Evolutionary conservation across 2,329 filamentous ascomycete species (phyloP).

Genomic region (Purpureocillium lavendulum): DNA sequence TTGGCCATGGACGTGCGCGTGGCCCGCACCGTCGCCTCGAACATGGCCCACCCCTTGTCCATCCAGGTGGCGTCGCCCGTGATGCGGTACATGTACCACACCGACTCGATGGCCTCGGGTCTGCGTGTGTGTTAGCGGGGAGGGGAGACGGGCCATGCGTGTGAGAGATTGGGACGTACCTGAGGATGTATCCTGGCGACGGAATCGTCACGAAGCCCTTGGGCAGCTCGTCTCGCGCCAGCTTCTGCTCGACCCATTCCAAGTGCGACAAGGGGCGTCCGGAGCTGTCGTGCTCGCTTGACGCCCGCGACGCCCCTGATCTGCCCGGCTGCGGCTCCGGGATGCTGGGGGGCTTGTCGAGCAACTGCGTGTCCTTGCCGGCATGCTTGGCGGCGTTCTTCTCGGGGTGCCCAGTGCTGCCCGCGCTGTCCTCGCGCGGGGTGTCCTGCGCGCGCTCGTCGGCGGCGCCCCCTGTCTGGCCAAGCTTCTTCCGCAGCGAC

Average conservation of each 20-base stretch:
- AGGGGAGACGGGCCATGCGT: constrained; percentile 16
- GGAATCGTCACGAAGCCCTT: constrained; percentile 41
- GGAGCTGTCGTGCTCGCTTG: neutral
- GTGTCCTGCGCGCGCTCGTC: neutral
- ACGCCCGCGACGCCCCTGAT: neutral
- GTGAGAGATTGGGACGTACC: constrained; percentile 32
- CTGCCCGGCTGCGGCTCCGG: neutral
- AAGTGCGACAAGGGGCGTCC: constrained; percentile 38
- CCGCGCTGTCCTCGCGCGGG: neutral
- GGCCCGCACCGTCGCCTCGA: constrained; percentile 57
- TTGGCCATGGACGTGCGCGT: constrained; percentile 61
- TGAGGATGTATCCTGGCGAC: constrained; percentile 48
- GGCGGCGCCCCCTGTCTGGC: constrained; percentile 5
- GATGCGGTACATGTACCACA: constrained; percentile 87
- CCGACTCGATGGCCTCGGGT: constrained; percentile 79
- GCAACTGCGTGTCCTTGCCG: no score
- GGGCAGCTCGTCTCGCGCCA: constrained; percentile 36
- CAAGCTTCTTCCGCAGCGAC: constrained; percentile 22
- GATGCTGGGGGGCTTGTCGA: neutral
- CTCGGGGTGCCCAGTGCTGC: constrained; percentile 2
- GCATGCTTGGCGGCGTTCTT: no score
- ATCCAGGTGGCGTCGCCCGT: constrained; percentile 69
- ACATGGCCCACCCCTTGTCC: constrained; percentile 85
- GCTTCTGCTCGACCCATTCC: constrained; percentile 40
- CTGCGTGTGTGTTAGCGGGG: constrained; percentile 29